These are phyloP conservation scores for Thalassiosira hispida DNA, from an alignment of 352 stramenopile genomes.

Conservation along the genomic window DNA sequence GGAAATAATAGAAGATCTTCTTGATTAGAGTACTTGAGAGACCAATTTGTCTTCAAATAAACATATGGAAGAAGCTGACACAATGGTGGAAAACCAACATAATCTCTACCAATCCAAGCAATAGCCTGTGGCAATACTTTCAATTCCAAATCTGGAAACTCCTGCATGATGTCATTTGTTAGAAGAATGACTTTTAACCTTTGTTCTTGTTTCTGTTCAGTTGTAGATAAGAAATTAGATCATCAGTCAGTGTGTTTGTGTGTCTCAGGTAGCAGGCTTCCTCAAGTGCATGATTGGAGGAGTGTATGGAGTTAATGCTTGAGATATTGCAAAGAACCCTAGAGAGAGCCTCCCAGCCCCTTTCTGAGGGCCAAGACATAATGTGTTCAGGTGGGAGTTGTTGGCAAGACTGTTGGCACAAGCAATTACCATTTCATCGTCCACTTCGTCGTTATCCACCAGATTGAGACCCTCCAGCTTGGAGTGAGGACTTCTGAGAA, in stretches of 20 bases:
- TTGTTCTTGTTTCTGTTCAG: constrained; percentile 4
- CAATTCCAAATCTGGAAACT: not conserved
- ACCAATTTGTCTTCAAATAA: too few species aligned
- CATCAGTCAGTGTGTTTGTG: not conserved
- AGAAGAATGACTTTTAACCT: not conserved
- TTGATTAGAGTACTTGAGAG: too few species aligned
- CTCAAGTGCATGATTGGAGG: not conserved
- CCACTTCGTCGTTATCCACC: not conserved
- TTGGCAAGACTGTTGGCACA: not conserved
- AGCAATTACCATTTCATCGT: constrained; percentile 9
- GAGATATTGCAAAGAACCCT: not conserved
- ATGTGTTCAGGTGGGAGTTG: not conserved
- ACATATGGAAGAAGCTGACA: constrained; percentile 1
- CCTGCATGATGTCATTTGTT: not conserved
- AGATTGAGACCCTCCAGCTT: not conserved
- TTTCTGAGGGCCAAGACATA: not conserved
- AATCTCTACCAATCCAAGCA: constrained; percentile 11
- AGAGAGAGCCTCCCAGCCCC: not conserved
- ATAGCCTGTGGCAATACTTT: not conserved
- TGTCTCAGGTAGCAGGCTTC: too few species aligned
- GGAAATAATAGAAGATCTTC: too few species aligned
- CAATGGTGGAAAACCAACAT: not conserved
- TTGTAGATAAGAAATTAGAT: not conserved
- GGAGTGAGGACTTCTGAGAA: not conserved
- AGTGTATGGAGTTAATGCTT: not conserved